Evolutionary conservation across 2,329 filamentous ascomycete species (phyloP), one percentile per base, ranked within the genome.

Genomic region (Xylariaceae sp.): DNA sequence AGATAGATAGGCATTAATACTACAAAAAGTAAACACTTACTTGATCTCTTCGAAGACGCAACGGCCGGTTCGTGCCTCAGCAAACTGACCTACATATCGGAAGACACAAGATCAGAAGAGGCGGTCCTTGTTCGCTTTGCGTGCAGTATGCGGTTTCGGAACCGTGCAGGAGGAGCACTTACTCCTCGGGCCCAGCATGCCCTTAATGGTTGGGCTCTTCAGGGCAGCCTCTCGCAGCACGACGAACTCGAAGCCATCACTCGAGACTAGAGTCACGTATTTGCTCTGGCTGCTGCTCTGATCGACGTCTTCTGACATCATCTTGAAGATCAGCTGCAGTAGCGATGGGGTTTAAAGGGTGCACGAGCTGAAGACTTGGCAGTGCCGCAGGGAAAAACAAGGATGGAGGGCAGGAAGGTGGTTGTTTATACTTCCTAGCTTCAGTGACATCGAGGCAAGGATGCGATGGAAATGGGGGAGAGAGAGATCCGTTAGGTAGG

Each of bases 231-330:
- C 87, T 56, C 88, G 85, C 57, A 88, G 78, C 55, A 92, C 80
- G 64, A 89, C 84, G 71, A 90, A 92, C 76, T 91, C 88, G 72
- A 85, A 91, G 67, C 84, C 88, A 73, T 93, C 89, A 65, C 79
- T 82, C 0, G 88, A 91, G 48, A 92, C 80, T 55, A 93, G 83
- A 4, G 89, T 92, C 65, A 92, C 82, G 73, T 91, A 92, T 69
- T 90, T 86, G 74, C 82, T 84, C 7, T 47, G 56, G 11, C 37
- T 55, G 1, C 90, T 86, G 74, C 82, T 84, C 7, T 47, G 56
- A 13, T 41, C 55, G 1, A 53, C 41, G 34, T 53, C 55, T 55
- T 65, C 61, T 35, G 59, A 54, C 49, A 64, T 62, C 68, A 71
- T 71, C 23, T 65, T 66, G 56, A 60, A 53, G 51, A 30, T 17